These are phyloP conservation scores for Saccharomyces hybrid DNA, from an alignment of 1,139 yeast species.

Conservation along the genomic window DNA sequence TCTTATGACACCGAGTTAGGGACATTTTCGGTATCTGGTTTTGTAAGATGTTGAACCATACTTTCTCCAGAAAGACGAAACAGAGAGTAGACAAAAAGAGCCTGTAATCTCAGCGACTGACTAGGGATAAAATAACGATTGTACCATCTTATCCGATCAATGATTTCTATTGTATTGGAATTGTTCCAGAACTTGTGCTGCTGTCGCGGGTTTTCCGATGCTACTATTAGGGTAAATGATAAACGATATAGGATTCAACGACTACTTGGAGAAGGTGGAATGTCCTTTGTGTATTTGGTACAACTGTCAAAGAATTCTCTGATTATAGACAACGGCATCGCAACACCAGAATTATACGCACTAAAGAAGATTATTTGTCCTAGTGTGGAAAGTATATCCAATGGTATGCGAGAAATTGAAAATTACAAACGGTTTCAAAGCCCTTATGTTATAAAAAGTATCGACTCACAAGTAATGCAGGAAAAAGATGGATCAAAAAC, in stretches of 20 bases:
- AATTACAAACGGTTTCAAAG: constrained; percentile 64
- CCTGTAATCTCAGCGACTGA: background rate
- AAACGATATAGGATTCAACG: constrained; percentile 41
- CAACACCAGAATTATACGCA: constrained; percentile 51
- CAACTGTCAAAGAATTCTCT: constrained; percentile 32
- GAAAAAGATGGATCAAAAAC: constrained; percentile 76
- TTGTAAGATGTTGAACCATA: background rate
- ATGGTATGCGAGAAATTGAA: constrained; percentile 70
- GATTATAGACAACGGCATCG: constrained; percentile 11
- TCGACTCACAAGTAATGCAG: constrained; percentile 64
- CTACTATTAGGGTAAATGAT: constrained; percentile 26
- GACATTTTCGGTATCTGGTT: background rate
- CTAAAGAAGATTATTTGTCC: constrained; percentile 84
- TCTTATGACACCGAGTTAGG: background rate
- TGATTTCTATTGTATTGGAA: background rate
- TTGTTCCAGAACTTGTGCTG: background rate
- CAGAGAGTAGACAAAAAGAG: background rate
- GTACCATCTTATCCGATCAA: background rate
- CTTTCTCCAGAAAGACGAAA: background rate
- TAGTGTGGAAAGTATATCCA: constrained; percentile 53
- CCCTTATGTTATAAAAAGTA: constrained; percentile 59
- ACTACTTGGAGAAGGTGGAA: constrained; percentile 84
- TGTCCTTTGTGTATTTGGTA: constrained; percentile 82
- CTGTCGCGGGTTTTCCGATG: constrained; percentile 4
- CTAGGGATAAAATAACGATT: background rate